Base-by-base conservation (phyloP, 768 basidiomycete species). In the Russula sp. region DNA sequence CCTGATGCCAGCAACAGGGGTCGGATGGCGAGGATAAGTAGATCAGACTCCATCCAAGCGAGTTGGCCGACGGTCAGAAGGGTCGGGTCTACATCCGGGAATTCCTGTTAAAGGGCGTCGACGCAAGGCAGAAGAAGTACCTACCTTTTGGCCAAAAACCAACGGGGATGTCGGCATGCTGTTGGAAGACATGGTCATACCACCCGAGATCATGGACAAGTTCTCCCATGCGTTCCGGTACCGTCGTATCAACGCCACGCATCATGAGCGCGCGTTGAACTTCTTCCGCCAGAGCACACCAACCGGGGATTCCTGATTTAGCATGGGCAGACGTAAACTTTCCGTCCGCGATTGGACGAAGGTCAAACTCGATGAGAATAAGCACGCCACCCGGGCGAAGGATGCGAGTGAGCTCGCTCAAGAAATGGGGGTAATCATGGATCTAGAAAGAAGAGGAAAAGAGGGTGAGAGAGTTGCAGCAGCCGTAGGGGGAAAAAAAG, bases 31-130 rank as follows among this genome's bases (percentile, higher is more conserved):
- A 84, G 84, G 41, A 88, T 74, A 63, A 87, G 77, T 25, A 81
- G 76, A 65, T 88, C 87, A 66, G 82, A 83, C 63, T 83, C 81
- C 83, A 87, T 82, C 87, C 87, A 88, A 43, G 85, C 84, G 22
- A 88, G 72, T 67, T 88, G 85, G 7, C 85, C 86, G 52, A 86
- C 79, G 25, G 83, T 86, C 39, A 87, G 77, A 39, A 80, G 75
- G 56, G 79, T 73, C 8, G 77, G 76, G 71, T 87, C 86, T 87
- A 52, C 20, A 42, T 29, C 25, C 25, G 43, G 13, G 25, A 20
- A 8, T 58, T 22, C 58, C n/a, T 39, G 20, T 47, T 18, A 52
- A 38, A 18, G 41, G 39, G 59, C 61, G 47, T 36, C 11, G 20
- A 36, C n/a, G 6, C n/a, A 36, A 58, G 61, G 46, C 63, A 58